These are phyloP conservation scores for Physcomitrium patens DNA, from an alignment of 225 moss, liverwort and hornwort species.

Conservation along the genomic window DNA sequence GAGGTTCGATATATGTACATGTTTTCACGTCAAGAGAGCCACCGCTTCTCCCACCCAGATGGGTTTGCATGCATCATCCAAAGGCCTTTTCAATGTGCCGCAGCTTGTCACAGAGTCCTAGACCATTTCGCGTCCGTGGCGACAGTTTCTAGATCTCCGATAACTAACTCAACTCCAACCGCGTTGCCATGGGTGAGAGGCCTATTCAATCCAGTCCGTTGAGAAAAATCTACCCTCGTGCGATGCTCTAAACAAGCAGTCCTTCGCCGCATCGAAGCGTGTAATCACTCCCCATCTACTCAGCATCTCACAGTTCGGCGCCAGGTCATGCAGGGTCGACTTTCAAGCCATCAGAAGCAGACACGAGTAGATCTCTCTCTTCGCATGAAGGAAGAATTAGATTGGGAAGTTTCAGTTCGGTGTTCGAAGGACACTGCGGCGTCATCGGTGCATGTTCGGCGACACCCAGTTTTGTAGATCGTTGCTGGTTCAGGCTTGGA, in stretches of 20 bases:
- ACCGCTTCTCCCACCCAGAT: not conserved
- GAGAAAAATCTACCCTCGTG: conserved; percentile 3
- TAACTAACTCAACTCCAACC: conserved; percentile 1
- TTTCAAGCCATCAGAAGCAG: not conserved
- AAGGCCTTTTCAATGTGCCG: not conserved
- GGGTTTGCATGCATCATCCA: conserved; percentile 19
- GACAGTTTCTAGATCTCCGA: conserved; percentile 20
- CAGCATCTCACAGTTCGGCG: not conserved
- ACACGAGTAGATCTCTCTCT: not conserved
- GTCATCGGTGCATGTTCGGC: too few relatives aligned
- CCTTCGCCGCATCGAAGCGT: not conserved
- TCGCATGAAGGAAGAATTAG: too few relatives aligned
- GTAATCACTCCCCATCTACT: not conserved
- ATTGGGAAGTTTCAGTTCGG: too few relatives aligned
- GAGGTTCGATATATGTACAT: conserved; percentile 2
- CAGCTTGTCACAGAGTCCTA: conserved; percentile 22
- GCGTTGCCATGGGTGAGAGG: conserved; percentile 5
- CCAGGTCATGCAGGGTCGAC: not conserved
- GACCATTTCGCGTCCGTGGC: conserved; percentile 7
- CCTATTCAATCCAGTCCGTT: conserved; percentile 28
- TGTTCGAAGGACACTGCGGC: too few relatives aligned
- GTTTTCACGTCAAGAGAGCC: not conserved
- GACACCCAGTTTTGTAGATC: too few relatives aligned
- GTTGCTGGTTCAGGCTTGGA: too few relatives aligned
- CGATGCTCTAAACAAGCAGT: not conserved